Conservation (phyloP, 2,329 filamentous ascomycete genomes). For the Ceratocystis cubensis region DNA sequence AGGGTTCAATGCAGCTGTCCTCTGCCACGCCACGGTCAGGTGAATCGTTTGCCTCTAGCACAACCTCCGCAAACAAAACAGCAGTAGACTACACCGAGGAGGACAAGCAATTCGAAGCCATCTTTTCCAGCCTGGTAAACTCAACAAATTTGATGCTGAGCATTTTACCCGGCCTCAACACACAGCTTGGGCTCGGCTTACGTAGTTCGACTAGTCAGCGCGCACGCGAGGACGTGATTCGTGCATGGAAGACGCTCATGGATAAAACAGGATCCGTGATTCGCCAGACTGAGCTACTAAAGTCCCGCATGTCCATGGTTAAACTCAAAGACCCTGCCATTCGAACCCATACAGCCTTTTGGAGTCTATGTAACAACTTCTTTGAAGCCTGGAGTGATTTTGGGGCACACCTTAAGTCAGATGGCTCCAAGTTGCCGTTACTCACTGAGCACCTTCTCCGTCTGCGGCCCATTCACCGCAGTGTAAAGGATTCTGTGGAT, state of each 20-base stretch:
- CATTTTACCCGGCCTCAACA: constrained; percentile 56
- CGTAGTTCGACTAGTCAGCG: constrained; percentile 50
- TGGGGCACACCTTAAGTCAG: constrained; percentile 45
- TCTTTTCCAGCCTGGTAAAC: constrained; percentile 62
- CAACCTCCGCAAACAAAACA: constrained; percentile 36
- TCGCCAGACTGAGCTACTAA: constrained; percentile 60
- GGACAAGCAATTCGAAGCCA: constrained; percentile 67
- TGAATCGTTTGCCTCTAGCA: constrained; percentile 58
- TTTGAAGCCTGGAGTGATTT: constrained; percentile 58
- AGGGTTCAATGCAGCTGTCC: constrained; percentile 36
- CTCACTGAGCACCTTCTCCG: constrained; percentile 57
- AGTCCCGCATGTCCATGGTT: constrained; percentile 60
- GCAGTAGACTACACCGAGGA: constrained; percentile 58
- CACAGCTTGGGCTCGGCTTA: constrained; percentile 52
- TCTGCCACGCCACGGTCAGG: constrained; percentile 67
- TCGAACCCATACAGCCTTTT: constrained; percentile 49
- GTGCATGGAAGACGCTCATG: constrained; percentile 59
- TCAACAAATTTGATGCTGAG: constrained; percentile 63
- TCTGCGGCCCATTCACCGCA: constrained; percentile 68
- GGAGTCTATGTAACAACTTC: constrained; percentile 62
- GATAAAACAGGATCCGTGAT: constrained; percentile 58
- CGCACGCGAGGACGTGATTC: constrained; percentile 43
- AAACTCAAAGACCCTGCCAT: constrained; percentile 74
- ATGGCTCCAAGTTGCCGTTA: constrained; percentile 37
- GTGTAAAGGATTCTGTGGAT: constrained; percentile 66